Conservation (phyloP, 2,329 filamentous ascomycete genomes). For the Incumbomyces lentus region DNA sequence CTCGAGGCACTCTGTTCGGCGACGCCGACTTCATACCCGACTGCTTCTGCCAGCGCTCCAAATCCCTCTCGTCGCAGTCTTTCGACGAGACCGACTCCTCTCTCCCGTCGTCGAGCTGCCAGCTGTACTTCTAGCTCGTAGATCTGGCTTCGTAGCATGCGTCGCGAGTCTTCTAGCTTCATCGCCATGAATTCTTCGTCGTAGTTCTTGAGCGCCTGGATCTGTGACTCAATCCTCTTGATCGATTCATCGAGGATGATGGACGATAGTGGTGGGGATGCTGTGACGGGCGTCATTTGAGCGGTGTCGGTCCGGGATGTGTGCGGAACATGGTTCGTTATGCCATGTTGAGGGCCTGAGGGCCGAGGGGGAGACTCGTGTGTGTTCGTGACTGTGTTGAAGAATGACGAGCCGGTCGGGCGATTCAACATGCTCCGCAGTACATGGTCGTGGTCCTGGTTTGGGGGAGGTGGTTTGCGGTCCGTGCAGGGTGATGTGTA, state of each 20-base stretch:
- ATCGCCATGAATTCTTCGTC: slow-evolving; percentile 20
- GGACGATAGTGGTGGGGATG: neutral
- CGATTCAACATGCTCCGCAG: neutral
- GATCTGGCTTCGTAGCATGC: slow-evolving; percentile 15
- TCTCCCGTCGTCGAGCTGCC: slow-evolving; percentile 15
- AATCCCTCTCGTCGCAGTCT: slow-evolving; percentile 19
- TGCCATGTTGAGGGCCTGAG: slow-evolving; percentile 7
- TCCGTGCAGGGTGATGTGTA: neutral
- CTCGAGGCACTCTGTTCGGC: neutral
- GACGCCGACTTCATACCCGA: slow-evolving; percentile 19
- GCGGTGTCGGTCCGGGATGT: neutral
- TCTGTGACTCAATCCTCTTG: slow-evolving; percentile 14
- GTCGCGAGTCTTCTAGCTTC: slow-evolving; percentile 18
- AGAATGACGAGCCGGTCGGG: slow-evolving; percentile 1
- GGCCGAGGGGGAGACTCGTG: slow-evolving; percentile 11
- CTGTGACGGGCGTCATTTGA: neutral
- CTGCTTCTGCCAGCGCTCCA: slow-evolving; percentile 15
- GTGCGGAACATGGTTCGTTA: neutral
- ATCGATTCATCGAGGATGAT: slow-evolving; percentile 16
- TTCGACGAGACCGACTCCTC: slow-evolving; percentile 17
- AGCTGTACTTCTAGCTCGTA: slow-evolving; percentile 17
- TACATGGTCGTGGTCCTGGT: slow-evolving; percentile 1
- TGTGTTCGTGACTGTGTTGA: slow-evolving; percentile 4
- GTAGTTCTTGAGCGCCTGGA: slow-evolving; percentile 16
- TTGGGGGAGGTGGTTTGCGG: neutral